These are phyloP conservation scores for Psilocybe cyanescens DNA, from an alignment of 768 basidiomycete genomes.

Conservation along the genomic window DNA sequence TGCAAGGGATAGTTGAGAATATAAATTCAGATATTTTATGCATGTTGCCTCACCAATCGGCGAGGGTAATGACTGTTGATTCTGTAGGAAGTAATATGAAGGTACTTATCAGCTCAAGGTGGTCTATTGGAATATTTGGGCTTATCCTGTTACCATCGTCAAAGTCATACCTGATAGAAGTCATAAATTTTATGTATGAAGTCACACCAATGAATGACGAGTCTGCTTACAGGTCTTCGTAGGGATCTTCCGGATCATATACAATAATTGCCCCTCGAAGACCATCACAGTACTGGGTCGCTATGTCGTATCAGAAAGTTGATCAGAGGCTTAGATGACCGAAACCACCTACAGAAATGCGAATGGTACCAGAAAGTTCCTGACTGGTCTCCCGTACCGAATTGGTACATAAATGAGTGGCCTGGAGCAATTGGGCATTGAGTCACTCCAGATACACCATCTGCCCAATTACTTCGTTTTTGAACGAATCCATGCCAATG, in stretches of 20 bases:
- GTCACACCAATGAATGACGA: neutral
- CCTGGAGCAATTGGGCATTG: constrained; percentile 51
- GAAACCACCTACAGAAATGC: constrained; percentile 17
- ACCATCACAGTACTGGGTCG: constrained; percentile 11
- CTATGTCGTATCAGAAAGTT: neutral
- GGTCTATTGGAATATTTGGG: no score
- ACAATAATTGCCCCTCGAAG: constrained; percentile 37
- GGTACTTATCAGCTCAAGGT: no score
- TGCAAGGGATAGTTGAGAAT: neutral
- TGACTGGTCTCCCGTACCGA: constrained; percentile 28
- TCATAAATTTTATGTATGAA: neutral
- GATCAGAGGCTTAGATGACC: neutral
- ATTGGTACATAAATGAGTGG: constrained; percentile 46
- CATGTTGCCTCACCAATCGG: constrained; percentile 11
- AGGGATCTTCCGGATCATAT: constrained; percentile 42
- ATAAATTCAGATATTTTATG: neutral
- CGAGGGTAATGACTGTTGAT: constrained; percentile 18
- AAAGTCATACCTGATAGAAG: constrained; percentile 15
- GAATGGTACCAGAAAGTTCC: constrained; percentile 32
- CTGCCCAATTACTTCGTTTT: constrained; percentile 41
- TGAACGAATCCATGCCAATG: constrained; percentile 60
- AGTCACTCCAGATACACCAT: constrained; percentile 44
- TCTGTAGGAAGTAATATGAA: constrained; percentile 26
- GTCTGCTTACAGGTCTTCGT: constrained; percentile 8
- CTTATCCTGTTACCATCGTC: constrained; percentile 10